Conservation (phyloP, 2,329 filamentous ascomycete genomes). For the Elsinoe arachidis region DNA sequence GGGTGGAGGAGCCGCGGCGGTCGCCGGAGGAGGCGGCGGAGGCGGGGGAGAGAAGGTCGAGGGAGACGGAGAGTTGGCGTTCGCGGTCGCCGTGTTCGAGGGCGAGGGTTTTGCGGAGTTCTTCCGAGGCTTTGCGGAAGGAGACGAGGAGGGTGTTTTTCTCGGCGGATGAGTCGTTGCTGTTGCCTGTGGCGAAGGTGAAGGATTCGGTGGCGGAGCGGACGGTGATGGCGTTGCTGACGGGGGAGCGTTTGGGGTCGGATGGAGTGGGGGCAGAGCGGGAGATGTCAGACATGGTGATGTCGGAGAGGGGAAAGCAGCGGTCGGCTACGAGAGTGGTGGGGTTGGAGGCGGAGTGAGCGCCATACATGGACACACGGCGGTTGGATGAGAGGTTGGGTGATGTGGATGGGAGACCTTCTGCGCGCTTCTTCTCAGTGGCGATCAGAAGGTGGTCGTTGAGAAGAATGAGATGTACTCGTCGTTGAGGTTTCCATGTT, state of each 20-base stretch:
- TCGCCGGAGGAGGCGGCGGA: conserved; percentile 17
- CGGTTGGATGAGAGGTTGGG: conserved; percentile 23
- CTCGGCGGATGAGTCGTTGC: conserved; percentile 60
- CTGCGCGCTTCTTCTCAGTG: conserved; percentile 83
- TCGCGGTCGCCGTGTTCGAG: conserved; percentile 82
- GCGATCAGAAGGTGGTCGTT: conserved; percentile 93
- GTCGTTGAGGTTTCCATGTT: conserved; percentile 85
- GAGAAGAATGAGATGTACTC: conserved; percentile 83
- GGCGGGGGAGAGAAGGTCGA: conserved; percentile 24
- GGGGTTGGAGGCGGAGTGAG: conserved; percentile 33
- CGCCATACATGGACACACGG: conserved; percentile 23
- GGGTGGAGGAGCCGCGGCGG: conserved; percentile 11
- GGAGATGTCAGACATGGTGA: conserved; percentile 83
- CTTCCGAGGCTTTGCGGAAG: conserved; percentile 86
- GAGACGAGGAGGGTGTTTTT: conserved; percentile 77
- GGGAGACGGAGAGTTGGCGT: conserved; percentile 37
- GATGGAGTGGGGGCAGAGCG: conserved; percentile 24
- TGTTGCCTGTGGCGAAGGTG: conserved; percentile 80
- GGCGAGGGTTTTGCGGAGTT: conserved; percentile 75
- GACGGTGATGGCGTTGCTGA: conserved; percentile 76
- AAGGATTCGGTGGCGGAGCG: conserved; percentile 84
- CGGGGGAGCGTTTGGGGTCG: conserved; percentile 44
- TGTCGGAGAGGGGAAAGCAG: conserved; percentile 88
- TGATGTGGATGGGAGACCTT: conserved; percentile 31
- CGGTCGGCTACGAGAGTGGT: conserved; percentile 80